These are phyloP conservation scores for Pyrenochaeta sp. DNA, from an alignment of 2,329 filamentous ascomycete species.

Conservation along the genomic window DNA sequence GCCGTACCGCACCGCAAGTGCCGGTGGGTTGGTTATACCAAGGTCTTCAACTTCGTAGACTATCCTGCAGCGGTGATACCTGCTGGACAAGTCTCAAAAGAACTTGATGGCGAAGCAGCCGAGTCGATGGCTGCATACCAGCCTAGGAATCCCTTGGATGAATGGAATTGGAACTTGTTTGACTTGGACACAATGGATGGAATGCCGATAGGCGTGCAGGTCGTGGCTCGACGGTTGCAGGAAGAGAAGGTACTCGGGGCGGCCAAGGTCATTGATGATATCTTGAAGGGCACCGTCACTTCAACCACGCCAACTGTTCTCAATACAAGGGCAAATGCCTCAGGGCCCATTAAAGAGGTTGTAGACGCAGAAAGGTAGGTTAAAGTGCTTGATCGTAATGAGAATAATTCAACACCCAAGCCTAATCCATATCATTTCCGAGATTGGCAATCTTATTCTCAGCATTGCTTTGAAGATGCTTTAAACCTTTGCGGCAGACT, in stretches of 20 bases:
- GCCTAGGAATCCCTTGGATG: slow-evolving; percentile 61
- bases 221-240: slow-evolving; percentile 46
- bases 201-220: slow-evolving; percentile 48
- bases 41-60: slow-evolving; percentile 70
- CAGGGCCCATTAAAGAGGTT: no score
- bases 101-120: slow-evolving; percentile 48
- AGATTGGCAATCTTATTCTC: no score
- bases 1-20: slow-evolving; percentile 60
- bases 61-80: slow-evolving; percentile 68
- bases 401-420: not conserved
- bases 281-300: slow-evolving; percentile 9
- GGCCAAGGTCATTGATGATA: slow-evolving; percentile 37
- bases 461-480: not conserved
- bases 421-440: no score
- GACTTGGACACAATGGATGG: slow-evolving; percentile 45
- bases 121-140: slow-evolving; percentile 46
- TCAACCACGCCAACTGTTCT: not conserved
- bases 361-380: not conserved
- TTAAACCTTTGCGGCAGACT: no score
- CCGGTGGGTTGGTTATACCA: slow-evolving; percentile 66
- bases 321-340: not conserved
- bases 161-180: slow-evolving; percentile 60
- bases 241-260: slow-evolving; percentile 52
- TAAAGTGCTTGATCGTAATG: no score
- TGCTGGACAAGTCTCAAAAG: slow-evolving; percentile 57